Base-by-base conservation (phyloP, 2,329 filamentous ascomycete genomes). In the Epichloe bromicola region DNA sequence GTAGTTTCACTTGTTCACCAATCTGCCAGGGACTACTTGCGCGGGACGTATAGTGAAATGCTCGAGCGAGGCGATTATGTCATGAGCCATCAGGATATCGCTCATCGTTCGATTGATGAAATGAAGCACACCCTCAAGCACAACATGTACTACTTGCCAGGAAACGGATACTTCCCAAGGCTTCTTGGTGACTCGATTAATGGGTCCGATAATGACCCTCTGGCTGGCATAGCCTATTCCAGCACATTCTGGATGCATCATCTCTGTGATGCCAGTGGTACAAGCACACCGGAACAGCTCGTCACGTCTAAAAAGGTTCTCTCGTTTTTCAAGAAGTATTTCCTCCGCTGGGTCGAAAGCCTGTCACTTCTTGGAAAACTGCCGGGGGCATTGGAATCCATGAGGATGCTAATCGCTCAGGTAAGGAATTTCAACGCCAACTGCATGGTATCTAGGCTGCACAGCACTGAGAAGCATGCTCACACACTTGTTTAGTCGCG, bases 21-120 rank as follows among this genome's bases (percentile, higher is more conserved):
- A 51, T 73, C 70, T 8, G 70, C 67, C 3, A 70, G 71, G 48
- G 70, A 74, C 36, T 71, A 61, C 54, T 47, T 73, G 3, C 51
- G 5, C 19, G 54, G 26, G 45, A 59, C 2, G 54, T 54, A 51
- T 42, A 38, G 15, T 10, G 49, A n/a, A 45, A 55, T n/a, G 55
- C 69, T 14, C 65, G 69, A 50, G 61, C 61, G 14, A 39, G 26
- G 46, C 39, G 61, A 66, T 1, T 37, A 51, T 5, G 38, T 50
- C n/a, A 43, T 58, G 6, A 53, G 54, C 14, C 65, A 72, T 52
- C 48, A 59, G 12, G n/a, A 8, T 0, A 63, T 74, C 2, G 66
- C 65, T 46, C 59, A 54, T 14, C 56, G 57, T 33, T 74, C 68
- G 8, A 45, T 54, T 2, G 48, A 72, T 0, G 11, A 63, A n/a